Conservation (phyloP, 768 basidiomycete species). For the Lyophyllum decastes region DNA sequence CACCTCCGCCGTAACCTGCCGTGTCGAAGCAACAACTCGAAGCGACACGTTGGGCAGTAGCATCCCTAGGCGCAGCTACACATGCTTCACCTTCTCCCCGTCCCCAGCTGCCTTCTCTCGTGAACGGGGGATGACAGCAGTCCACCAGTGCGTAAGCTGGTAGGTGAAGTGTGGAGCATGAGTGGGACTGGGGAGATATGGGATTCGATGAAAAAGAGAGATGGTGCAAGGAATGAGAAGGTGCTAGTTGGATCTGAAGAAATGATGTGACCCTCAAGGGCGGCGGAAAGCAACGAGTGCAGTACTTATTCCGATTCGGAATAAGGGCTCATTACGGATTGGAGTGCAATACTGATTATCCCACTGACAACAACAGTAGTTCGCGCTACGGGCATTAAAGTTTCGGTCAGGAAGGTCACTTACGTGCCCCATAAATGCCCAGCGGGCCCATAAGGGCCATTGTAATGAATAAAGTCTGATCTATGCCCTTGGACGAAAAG, state of each 20-base stretch:
- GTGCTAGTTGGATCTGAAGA: slow-evolving; percentile 63
- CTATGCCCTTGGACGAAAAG: background rate
- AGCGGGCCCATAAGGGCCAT: background rate
- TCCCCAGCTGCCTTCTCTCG: slow-evolving; percentile 48
- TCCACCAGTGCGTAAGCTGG: slow-evolving; percentile 25
- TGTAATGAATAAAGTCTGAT: background rate
- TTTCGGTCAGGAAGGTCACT: background rate
- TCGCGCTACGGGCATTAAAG: too few species aligned
- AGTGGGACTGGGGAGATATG: slow-evolving; percentile 24
- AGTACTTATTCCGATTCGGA: too few species aligned
- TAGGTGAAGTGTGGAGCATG: slow-evolving; percentile 36
- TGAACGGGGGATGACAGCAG: slow-evolving; percentile 38
- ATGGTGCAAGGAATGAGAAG: slow-evolving; percentile 26
- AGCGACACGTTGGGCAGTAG: slow-evolving; percentile 26
- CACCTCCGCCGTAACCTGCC: background rate
- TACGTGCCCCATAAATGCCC: background rate
- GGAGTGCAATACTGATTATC: slow-evolving; percentile 46
- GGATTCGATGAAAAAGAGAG: slow-evolving; percentile 40
- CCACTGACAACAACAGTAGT: slow-evolving; percentile 46
- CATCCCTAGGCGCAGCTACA: slow-evolving; percentile 46
- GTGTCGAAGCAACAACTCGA: background rate
- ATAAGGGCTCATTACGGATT: too few species aligned
- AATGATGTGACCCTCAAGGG: slow-evolving; percentile 56
- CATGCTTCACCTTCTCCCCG: slow-evolving; percentile 30
- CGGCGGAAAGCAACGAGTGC: slow-evolving; percentile 48